These are phyloP conservation scores for Guillardia theta DNA, from an alignment of 78 protist genomes.

Conservation along the genomic window DNA sequence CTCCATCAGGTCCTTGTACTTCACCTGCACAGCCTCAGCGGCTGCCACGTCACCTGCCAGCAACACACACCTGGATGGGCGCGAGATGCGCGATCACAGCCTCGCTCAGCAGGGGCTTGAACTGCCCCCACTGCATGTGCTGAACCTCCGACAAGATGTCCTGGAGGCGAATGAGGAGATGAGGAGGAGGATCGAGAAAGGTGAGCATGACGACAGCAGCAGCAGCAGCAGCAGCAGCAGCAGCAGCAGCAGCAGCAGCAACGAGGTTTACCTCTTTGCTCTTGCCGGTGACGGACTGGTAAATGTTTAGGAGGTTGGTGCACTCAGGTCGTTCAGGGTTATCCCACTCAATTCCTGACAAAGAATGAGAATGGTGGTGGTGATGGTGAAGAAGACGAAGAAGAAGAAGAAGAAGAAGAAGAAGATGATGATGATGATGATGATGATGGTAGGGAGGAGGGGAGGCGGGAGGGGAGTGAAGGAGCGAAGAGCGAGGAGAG, in stretches of 20 bases:
- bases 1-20: background rate
- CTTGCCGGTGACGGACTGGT: slow-evolving; percentile 14
- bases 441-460: background rate
- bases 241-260: too few relatives aligned
- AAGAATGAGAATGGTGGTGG: background rate
- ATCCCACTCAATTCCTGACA: background rate
- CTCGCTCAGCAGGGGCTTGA: slow-evolving; percentile 34
- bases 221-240: background rate
- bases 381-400: background rate
- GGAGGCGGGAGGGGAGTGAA: background rate
- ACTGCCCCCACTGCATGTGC: slow-evolving; percentile 16
- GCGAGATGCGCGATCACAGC: background rate
- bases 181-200: background rate
- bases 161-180: background rate
- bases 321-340: slow-evolving; percentile 48
- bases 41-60: background rate
- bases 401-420: background rate
- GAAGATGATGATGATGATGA: background rate
- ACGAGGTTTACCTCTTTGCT: background rate
- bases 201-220: background rate
- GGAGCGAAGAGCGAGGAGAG: background rate
- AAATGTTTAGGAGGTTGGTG: slow-evolving; percentile 52
- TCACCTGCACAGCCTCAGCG: background rate
- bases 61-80: slow-evolving; percentile 7
- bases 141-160: background rate